phyloP scores from a whole-genome alignment of 1,284 basidiomycete species.

The Xanthoconium separans region DNA sequence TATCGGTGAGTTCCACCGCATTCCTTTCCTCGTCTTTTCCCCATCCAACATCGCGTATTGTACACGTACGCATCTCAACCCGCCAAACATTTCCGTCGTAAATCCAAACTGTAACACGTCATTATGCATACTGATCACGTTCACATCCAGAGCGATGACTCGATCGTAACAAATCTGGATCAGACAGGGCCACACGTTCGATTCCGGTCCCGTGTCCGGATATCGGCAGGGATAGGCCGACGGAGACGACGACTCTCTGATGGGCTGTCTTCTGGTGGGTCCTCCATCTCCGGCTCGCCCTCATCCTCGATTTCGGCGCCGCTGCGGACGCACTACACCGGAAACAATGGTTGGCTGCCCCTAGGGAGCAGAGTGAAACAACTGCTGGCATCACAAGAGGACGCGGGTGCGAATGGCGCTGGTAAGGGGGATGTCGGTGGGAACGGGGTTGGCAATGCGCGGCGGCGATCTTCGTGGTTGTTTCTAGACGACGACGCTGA shows the following conservation, averaged over 20 bases:
- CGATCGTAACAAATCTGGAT: slow-evolving; percentile 5
- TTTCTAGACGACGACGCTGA: slow-evolving; percentile 12
- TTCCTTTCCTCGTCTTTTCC: neutral
- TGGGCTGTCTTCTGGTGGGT: slow-evolving; percentile 34
- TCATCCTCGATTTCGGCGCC: slow-evolving; percentile 76
- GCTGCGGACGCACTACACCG: slow-evolving; percentile 54
- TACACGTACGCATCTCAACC: too few species aligned
- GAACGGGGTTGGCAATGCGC: neutral
- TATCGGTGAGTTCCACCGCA: slow-evolving; percentile 17
- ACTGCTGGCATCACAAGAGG: slow-evolving; percentile 23
- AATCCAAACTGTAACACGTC: neutral
- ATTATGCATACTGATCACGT: slow-evolving; percentile 13
- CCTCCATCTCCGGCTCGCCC: slow-evolving; percentile 56
- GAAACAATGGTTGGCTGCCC: slow-evolving; percentile 53
- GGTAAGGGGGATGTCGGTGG: neutral
- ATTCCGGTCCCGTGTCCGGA: slow-evolving; percentile 57
- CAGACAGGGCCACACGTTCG: slow-evolving; percentile 41
- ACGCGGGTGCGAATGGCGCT: neutral
- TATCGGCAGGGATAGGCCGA: slow-evolving; percentile 46
- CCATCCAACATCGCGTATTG: neutral
- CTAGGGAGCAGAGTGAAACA: slow-evolving; percentile 54
- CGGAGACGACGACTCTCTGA: slow-evolving; percentile 24
- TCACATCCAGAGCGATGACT: slow-evolving; percentile 18
- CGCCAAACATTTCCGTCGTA: too few species aligned
- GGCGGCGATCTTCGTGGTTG: slow-evolving; percentile 1